A percentile compares a stretch with the other conserved stretches of the same genome.
Conservation (phyloP, 2,329 filamentous ascomycete genomes). For the Sporothrix euskadiensis region DNA sequence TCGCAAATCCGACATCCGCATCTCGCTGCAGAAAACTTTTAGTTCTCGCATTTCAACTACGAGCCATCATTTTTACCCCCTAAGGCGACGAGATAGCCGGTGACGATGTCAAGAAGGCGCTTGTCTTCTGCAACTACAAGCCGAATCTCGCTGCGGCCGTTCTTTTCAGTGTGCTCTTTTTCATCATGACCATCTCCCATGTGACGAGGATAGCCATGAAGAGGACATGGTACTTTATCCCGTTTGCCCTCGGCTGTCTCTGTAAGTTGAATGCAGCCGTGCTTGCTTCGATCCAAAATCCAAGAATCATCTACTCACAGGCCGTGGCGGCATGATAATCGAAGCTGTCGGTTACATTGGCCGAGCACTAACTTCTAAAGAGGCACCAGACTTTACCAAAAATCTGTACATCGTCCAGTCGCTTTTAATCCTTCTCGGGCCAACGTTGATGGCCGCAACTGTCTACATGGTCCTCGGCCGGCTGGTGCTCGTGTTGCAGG, state of each 20-base stretch:
- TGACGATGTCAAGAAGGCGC: neutral
- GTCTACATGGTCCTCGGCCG: slow-evolving; percentile 55
- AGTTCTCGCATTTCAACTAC: neutral
- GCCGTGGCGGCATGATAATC: slow-evolving; percentile 2
- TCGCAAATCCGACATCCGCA: neutral
- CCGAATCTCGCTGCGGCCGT: slow-evolving; percentile 27
- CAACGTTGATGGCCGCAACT: slow-evolving; percentile 51
- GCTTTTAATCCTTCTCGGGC: slow-evolving; percentile 49
- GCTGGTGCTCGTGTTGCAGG: slow-evolving; percentile 45
- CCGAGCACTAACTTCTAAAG: slow-evolving; percentile 32
- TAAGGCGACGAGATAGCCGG: neutral
- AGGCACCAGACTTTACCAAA: slow-evolving; percentile 36
- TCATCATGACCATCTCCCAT: slow-evolving; percentile 6
- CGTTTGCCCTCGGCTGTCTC: slow-evolving; percentile 30
- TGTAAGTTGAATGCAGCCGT: slow-evolving; percentile 24
- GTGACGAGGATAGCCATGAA: slow-evolving; percentile 22
- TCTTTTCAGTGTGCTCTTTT: slow-evolving; percentile 27
- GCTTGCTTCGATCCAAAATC: neutral
- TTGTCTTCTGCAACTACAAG: slow-evolving; percentile 26
- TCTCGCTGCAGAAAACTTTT: neutral
- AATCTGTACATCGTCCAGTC: slow-evolving; percentile 46
- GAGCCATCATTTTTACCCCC: neutral
- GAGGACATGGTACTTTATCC: slow-evolving; percentile 30
- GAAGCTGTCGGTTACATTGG: slow-evolving; percentile 29
- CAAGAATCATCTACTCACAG: neutral